Evolutionary conservation across 2,329 filamentous ascomycete species (phyloP).

Genomic region (Neoarthrinium moseri): DNA sequence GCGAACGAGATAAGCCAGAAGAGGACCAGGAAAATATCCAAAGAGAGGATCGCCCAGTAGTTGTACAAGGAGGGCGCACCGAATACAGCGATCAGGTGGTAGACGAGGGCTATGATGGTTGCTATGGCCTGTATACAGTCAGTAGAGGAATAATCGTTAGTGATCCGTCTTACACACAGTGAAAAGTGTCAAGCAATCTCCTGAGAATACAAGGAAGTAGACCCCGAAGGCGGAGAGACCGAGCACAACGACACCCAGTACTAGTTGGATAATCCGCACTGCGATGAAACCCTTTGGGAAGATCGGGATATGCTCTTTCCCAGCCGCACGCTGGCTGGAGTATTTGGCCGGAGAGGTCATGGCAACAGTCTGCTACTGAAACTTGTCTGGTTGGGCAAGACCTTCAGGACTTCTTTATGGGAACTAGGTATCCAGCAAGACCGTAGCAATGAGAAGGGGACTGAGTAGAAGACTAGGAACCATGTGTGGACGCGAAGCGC

Average conservation of each 20-base stretch:
- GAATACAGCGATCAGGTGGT: conserved; percentile 43
- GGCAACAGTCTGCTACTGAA: background rate
- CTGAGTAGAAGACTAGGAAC: background rate
- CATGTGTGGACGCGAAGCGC: too few relatives aligned
- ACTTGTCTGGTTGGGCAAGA: background rate
- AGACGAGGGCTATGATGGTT: conserved; percentile 44
- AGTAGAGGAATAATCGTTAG: background rate
- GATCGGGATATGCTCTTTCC: conserved; percentile 44
- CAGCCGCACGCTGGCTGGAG: conserved; percentile 29
- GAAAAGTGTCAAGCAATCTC: conserved; percentile 30
- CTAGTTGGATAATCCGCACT: conserved; percentile 43
- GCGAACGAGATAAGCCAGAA: conserved; percentile 51
- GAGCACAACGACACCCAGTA: conserved; percentile 43
- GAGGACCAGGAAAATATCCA: conserved; percentile 50
- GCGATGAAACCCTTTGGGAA: conserved; percentile 43
- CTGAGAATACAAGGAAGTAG: conserved; percentile 23
- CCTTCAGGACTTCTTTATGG: background rate
- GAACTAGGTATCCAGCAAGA: too few relatives aligned
- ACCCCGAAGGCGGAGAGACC: conserved; percentile 47
- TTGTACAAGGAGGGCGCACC: conserved; percentile 44
- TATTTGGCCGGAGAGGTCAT: conserved; percentile 18
- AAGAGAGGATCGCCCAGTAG: conserved; percentile 49
- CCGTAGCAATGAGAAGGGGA: too few relatives aligned
- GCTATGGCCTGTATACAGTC: conserved; percentile 33
- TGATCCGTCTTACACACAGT: conserved; percentile 34